Base-by-base conservation (phyloP, 2,329 filamentous ascomycete genomes). In the Alternaria conjuncta region DNA sequence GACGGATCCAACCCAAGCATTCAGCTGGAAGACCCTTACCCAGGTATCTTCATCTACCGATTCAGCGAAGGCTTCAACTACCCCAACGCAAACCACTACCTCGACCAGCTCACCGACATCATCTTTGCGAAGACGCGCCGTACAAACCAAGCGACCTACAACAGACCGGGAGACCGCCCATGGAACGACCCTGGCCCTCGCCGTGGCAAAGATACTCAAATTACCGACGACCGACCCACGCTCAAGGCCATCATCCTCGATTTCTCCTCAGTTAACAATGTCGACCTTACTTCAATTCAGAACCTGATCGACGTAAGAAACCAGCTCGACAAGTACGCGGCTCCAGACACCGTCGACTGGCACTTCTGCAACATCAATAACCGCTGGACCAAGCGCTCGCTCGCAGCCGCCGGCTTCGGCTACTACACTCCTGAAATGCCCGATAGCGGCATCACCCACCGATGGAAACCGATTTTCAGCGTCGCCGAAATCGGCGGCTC, bases 41-140 rank as follows among this genome's bases (percentile, higher is more conserved):
- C 95, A 1, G 96, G 96, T 55, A 88, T 99, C 72, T 97, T 98
- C 82, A 97, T 99, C 75, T 98, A 97, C 83, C 89, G 95, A 46
- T 97, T 99, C 80, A 91, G 92, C 0, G 95, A 98, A 82, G 93
- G 94, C 50, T 97, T 97, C 86, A 97, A 96, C 82, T 99, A 97
- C 76, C 94, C 94, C 61, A 99, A 97, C 72, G 94, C 93, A 23
- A 93, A 93, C 74, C 90, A 94, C 78, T 94, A 96, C 65, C 87
- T 97, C 49, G 94, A 97, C 74, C 87, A 93, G 73, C 76, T 85
- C 61, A 76, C 79, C 2, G 67, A 78, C 2, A 75, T 74, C 10
- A 81, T 85, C 44, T 84, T 85, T 68, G 71, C 78, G 54, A 83
- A 90, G 66, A 97, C 94, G 5, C 89, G 91, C 45, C 90, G 93